Evolutionary conservation across 192 early-diverging fungal species (phyloP), one percentile per base, ranked within the genome.

Genomic region (Cetraspora pellucida): DNA sequence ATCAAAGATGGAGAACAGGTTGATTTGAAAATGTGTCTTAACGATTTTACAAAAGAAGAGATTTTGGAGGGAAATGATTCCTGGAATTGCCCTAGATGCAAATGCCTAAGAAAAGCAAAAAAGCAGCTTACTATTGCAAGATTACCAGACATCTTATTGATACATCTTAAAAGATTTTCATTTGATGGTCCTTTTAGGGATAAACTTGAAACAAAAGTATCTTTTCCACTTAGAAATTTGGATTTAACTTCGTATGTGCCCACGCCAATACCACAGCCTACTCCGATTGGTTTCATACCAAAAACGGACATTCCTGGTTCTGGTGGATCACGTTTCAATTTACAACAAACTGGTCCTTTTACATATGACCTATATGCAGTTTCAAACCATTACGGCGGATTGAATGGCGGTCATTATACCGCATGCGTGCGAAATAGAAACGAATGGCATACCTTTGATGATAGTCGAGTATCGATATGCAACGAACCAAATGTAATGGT

Each of bases 111-210:
- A 7, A 81, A 85, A n/a, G 88, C 96, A 4, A 90, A 86, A 21
- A 99, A 99, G 78, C 84, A 82, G n/a, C 77, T 97, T 58, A 87
- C 89, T 16, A 85, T 99, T 17, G 90, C 94, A 3, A 85, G 89
- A 28, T 81, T 98, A 30, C 98, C 98, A 1, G 86, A 91, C 59
- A 91, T 99, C 30, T 82, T 99, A 23, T 80, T 98, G 66, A 89
- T 99, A 64, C 95, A 98, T 73, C 74, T 99, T 77, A 99, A 98
- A 81, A 89, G 97, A 63, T 99, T 98, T 66, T 97, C 92, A 21
- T 95, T 87, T 44, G 84, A 94, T 67, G 97, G 97, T 0, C 96
- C 95, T 10, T 98, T 98, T 80, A 89, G 92, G 50, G 91, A 97
- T 80, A 98, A 98, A 78, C 79, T 99, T 37, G 95, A 96, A 64